Base-by-base conservation (phyloP, 2,329 filamentous ascomycete genomes). In the Escovopsis weberi region DNA sequence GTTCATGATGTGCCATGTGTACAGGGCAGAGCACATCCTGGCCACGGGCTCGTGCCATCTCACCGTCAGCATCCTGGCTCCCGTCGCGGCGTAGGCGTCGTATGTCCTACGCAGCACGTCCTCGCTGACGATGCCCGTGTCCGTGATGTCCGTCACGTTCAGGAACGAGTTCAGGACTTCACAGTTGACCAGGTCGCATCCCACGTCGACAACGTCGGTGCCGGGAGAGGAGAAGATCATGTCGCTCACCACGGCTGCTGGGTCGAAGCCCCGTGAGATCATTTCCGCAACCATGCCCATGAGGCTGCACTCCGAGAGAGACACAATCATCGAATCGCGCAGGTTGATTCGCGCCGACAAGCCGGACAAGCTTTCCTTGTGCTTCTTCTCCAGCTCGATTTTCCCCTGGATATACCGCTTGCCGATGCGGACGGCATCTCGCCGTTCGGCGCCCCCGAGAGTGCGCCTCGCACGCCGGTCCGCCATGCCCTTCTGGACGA, bases 1-100 rank as follows among this genome's bases (percentile, higher is more conserved):
- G 26, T 58, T 58, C 8, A 56, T 53, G 2, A 58, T 58, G 37
- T 58, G 55, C 55, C 55, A 58, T 11, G 54, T 54, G 33, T 58
- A 58, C 8, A 59, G 41, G 2, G 52, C 52, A 9, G 55, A 50
- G 33, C 54, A 56, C 56, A 58, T 58, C 35, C 53, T 50, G 19
- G 55, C 56, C 6, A 53, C 52, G 11, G 55, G 55, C 37, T 58
- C 56, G n/a, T 55, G 50, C 56, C 55, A 58, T 30, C 55, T 47
- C 40, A 56, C 45, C 2, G 55, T 58, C 28, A 58, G 44, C 49
- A 55, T 56, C 33, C 55, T 52, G 26, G 53, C 55, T 7, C 55
- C 50, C 2, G 40, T 44, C 6, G 47, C 46, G 23, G 50, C 46
- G 26, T 47, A 51, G 33, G 50, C 50, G 28, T 52, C 49, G 40